Conservation (phyloP, 1,284 basidiomycete species). For the Pseudozyma hubeiensis region DNA sequence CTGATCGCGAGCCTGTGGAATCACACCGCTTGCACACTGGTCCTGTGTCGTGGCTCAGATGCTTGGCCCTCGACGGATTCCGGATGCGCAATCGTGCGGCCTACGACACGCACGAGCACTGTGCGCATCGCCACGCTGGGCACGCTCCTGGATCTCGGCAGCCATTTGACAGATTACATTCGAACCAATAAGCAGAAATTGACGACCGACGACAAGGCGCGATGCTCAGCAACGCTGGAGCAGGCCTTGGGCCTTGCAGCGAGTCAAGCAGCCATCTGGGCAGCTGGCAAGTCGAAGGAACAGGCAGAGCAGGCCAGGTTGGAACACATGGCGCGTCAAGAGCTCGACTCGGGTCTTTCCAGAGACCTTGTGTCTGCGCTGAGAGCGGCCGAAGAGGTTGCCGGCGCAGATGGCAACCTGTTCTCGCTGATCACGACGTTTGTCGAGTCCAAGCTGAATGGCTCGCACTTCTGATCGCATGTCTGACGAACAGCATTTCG, state of each 20-base stretch:
- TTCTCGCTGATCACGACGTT: constrained; percentile 25
- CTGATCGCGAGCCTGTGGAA: constrained; percentile 76
- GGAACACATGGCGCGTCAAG: constrained; percentile 41
- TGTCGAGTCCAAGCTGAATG: constrained; percentile 36
- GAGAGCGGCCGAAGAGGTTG: constrained; percentile 36
- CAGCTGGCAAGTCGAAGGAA: constrained; percentile 30
- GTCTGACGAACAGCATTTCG: background rate
- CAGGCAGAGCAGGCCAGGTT: constrained; percentile 12
- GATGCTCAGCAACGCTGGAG: constrained; percentile 36
- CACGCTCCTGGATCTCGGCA: constrained; percentile 58
- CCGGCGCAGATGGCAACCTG: constrained; percentile 13
- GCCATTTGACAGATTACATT: constrained; percentile 52
- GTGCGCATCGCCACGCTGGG: constrained; percentile 58
- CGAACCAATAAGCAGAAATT: constrained; percentile 23
- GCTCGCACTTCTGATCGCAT: constrained; percentile 11
- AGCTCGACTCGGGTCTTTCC: constrained; percentile 38
- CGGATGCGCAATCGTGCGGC: constrained; percentile 68
- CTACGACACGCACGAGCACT: constrained; percentile 54
- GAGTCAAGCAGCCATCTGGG: constrained; percentile 51
- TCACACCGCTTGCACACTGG: constrained; percentile 78
- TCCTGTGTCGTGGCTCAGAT: constrained; percentile 76
- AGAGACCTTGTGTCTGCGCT: constrained; percentile 40
- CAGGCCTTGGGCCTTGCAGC: constrained; percentile 42
- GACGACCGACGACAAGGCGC: constrained; percentile 9
- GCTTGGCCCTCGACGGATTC: constrained; percentile 79